Conservation (phyloP, 208 protist genomes). For the Giardia duodenalis region DNA sequence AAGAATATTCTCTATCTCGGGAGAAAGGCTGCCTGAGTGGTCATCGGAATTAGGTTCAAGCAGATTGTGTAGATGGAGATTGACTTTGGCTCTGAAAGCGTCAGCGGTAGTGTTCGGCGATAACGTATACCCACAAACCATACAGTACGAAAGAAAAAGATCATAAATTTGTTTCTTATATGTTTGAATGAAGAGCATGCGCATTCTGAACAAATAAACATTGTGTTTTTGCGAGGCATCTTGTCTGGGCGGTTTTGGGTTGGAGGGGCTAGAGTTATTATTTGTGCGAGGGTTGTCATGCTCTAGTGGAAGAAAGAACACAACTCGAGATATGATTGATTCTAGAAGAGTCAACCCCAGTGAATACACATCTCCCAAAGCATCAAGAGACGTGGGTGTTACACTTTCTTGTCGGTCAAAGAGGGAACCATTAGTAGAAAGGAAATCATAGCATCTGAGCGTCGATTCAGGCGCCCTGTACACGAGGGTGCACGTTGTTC, state of each 20-base stretch:
- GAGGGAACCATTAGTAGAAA: neutral
- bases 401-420: neutral
- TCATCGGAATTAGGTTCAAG: neutral
- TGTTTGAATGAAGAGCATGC: neutral
- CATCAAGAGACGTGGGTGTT: neutral
- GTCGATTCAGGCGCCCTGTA: neutral
- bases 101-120: neutral
- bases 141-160: neutral
- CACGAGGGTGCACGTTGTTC: neutral
- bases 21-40: neutral
- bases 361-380: neutral
- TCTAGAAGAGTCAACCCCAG: neutral
- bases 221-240: neutral
- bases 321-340: neutral
- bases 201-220: neutral
- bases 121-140: neutral
- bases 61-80: neutral
- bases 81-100: neutral
- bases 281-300: no score
- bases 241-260: no score
- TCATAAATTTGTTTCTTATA: neutral
- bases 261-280: no score
- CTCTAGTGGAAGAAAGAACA: neutral
- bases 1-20: neutral
- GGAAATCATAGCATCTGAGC: neutral